A percentile compares a stretch with the other conserved stretches of the same genome.
Evolutionary conservation across 2,329 filamentous ascomycete species (phyloP).

Genomic region (Fusarium fujikuroi): DNA sequence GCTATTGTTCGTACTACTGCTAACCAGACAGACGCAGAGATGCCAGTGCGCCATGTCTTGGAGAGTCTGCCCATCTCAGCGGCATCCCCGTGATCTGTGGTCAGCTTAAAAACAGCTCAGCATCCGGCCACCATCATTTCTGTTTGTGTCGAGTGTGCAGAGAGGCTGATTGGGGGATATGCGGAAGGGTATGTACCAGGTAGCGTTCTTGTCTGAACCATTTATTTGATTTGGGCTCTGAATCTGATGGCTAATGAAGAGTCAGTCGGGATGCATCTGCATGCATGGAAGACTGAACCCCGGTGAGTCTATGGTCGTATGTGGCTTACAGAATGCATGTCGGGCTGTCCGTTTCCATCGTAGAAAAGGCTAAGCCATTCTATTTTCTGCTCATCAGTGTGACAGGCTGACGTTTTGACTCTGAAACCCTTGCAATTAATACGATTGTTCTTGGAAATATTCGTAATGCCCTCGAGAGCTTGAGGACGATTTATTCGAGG

Average conservation of each 20-base stretch:
- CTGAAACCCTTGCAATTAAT: not conserved
- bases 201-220: conserved; percentile 31
- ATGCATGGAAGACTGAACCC: conserved; percentile 31
- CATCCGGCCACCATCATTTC: conserved; percentile 35
- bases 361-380: conserved; percentile 25
- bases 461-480: not conserved
- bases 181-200: conserved; percentile 26
- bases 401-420: conserved; percentile 4
- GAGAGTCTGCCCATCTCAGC: conserved; percentile 28
- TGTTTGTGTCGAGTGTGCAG: conserved; percentile 4
- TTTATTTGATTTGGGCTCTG: conserved; percentile 8
- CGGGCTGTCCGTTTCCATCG: conserved; percentile 32
- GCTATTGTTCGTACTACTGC: conserved; percentile 23
- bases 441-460: not conserved
- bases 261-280: conserved; percentile 28
- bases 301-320: conserved; percentile 25
- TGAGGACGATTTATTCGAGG: conserved; percentile 6
- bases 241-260: conserved; percentile 8
- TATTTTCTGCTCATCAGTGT: conserved; percentile 24
- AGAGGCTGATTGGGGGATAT: conserved; percentile 33
- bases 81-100: conserved; percentile 36
- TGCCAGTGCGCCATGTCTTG: conserved; percentile 15
- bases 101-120: conserved; percentile 43
- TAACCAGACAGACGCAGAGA: conserved; percentile 26
- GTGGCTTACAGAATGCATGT: conserved; percentile 35